Evolutionary conservation across 495 filamentous ascomycete genomes (phyloP), one percentile per base, ranked within the genome.

Genomic region (Penicillium verhagenii): DNA sequence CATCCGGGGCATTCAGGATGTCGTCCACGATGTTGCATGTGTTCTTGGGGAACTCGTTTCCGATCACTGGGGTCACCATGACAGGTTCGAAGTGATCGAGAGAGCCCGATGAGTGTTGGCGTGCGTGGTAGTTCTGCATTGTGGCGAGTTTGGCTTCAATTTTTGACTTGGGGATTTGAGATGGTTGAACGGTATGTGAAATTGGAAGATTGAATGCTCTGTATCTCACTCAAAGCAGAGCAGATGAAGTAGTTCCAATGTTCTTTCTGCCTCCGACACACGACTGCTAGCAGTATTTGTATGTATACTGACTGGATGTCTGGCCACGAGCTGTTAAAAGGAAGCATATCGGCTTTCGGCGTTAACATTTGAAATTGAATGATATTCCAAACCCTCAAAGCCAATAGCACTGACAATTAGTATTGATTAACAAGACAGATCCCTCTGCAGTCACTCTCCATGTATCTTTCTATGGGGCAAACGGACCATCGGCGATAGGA

Each of bases 51-150:
- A 79, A 91, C 60, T 91, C 88, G 1, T 75, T 74, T n/a, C 88
- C 87, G 59, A 90, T 88, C 6, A 84, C 66, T 1, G 86, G 85
- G 4, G 87, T 91, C 2, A 84, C 73, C 28, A 89, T 86, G 47
- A 85, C 82, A 13, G 74, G 75, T 33, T 86, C 70, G 60, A 81
- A 86, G 10, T 75, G 51, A 37, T 87, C 79, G 0, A 89, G 73
- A 0, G 74, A 70, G 1, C 82, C 82, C 11, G 56, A 47, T 20
- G 56, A 58, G n/a, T 49, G 38, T n/a, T 53, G 56, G 14, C 56
- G 50, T 44, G 38, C 24, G 1, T 45, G 35, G 2, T 45, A 25
- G n/a, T n/a, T n/a, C 25, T 48, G 44, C 56, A 58, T 58, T 8
- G 4, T 58, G 37, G 10, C 2, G 6, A 2, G 7, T n/a, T n/a